phyloP scores from a whole-genome alignment of 2,329 filamentous ascomycete species.

The Colletotrichum cuscutae region DNA sequence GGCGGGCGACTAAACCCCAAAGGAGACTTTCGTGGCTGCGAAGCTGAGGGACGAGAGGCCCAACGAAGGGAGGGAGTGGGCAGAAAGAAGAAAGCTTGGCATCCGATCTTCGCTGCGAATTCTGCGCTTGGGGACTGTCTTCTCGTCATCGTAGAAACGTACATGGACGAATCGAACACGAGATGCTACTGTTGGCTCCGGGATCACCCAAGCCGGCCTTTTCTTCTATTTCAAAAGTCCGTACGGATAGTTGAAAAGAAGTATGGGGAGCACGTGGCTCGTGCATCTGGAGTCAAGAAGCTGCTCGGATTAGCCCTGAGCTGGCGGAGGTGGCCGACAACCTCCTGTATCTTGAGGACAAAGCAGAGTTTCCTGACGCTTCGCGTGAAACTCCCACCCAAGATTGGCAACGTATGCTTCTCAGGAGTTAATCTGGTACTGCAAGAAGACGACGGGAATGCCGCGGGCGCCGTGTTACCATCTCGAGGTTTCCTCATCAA shows the following conservation, averaged over 20 bases:
- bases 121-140: slow-evolving; percentile 1
- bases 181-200: not conserved
- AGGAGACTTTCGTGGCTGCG: not conserved
- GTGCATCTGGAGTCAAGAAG: not conserved
- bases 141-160: not conserved
- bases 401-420: not conserved
- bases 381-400: not conserved
- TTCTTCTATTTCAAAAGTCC: not conserved
- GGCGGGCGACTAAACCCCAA: not conserved
- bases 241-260: not conserved
- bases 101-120: not conserved
- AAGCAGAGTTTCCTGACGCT: not conserved
- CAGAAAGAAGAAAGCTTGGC: slow-evolving; percentile 8
- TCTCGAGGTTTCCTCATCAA: not conserved
- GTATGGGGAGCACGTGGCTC: slow-evolving; percentile 25
- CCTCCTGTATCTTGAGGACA: not conserved
- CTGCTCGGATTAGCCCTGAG: not conserved
- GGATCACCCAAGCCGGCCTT: slow-evolving; percentile 15
- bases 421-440: not conserved
- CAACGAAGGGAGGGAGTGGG: not conserved
- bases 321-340: not conserved
- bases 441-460: not conserved
- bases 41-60: slow-evolving; percentile 10
- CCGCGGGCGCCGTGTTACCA: not conserved
- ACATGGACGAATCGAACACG: not conserved